phyloP scores from a whole-genome alignment of 2,329 filamentous ascomycete species.

The Thielaviopsis populi region DNA sequence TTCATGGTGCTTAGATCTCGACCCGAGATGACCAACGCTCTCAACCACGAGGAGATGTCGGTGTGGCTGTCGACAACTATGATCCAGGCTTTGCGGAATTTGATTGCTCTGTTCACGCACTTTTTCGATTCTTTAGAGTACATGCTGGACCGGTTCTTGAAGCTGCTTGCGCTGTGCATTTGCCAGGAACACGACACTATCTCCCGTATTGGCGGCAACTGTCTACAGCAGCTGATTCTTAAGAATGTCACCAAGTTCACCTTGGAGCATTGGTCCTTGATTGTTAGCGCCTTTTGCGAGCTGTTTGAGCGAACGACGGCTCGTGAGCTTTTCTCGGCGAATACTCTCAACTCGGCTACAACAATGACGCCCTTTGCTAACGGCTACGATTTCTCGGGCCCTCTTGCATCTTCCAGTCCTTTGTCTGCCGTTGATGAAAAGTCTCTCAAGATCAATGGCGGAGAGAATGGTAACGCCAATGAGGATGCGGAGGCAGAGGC shows the following conservation, averaged over 20 bases:
- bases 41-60: conserved; percentile 91
- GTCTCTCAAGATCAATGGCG: conserved; percentile 46
- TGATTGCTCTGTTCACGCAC: conserved; percentile 97
- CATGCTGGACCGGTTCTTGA: conserved; percentile 95
- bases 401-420: conserved; percentile 27
- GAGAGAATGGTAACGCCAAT: conserved; percentile 26
- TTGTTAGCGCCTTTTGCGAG: conserved; percentile 90
- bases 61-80: conserved; percentile 99
- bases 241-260: conserved; percentile 92
- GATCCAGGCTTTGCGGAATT: conserved; percentile 94
- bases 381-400: conserved; percentile 35
- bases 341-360: conserved; percentile 39
- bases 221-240: conserved; percentile 85
- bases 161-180: conserved; percentile 87
- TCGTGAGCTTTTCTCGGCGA: conserved; percentile 86
- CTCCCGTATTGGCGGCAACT: conserved; percentile 94
- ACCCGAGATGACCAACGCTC: conserved; percentile 87
- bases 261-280: conserved; percentile 77
- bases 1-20: conserved; percentile 96
- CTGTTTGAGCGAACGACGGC: conserved; percentile 91
- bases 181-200: conserved; percentile 99
- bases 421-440: conserved; percentile 33
- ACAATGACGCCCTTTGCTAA: conserved; percentile 38
- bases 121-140: conserved; percentile 94
- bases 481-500: conserved; percentile 19